phyloP scores from a whole-genome alignment of 345 rosid species.

The Syzygium jambos region DNA sequence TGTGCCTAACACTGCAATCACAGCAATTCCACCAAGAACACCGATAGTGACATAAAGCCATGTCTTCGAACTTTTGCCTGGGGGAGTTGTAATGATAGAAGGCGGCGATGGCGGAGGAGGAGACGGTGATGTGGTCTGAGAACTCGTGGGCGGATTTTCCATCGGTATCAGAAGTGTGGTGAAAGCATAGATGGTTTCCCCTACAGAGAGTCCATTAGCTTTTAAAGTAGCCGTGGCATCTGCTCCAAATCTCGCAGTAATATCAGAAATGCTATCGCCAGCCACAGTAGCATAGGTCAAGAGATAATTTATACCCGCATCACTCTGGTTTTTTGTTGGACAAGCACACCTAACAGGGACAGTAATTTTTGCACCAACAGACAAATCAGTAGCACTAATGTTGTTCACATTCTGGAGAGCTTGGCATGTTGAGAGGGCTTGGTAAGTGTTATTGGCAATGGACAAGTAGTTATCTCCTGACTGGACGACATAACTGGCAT shows the following conservation, averaged over 20 bases:
- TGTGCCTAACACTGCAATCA: slow-evolving; percentile 13
- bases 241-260: slow-evolving; percentile 9
- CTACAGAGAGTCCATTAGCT: slow-evolving; percentile 12
- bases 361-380: slow-evolving; percentile 19
- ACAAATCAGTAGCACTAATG: slow-evolving; percentile 6
- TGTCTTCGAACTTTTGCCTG: slow-evolving; percentile 20
- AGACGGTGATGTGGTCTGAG: slow-evolving; percentile 17
- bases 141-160: slow-evolving; percentile 16
- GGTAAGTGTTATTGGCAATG: slow-evolving; percentile 50
- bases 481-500: slow-evolving; percentile 38
- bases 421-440: slow-evolving; percentile 80
- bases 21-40: slow-evolving; percentile 33
- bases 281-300: slow-evolving; percentile 9
- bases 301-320: slow-evolving; percentile 18
- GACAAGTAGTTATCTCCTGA: not conserved
- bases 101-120: slow-evolving; percentile 13
- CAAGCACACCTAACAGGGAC: slow-evolving; percentile 46
- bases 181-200: slow-evolving; percentile 3
- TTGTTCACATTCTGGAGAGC: slow-evolving; percentile 38
- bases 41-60: slow-evolving; percentile 55
- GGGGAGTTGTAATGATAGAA: not conserved
- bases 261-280: not conserved
- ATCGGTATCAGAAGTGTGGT: slow-evolving; percentile 24
- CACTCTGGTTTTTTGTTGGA: slow-evolving; percentile 25
- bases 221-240: slow-evolving; percentile 7